These are phyloP conservation scores for Fusarium setosum DNA, from an alignment of 2,329 filamentous ascomycete genomes.

Conservation along the genomic window DNA sequence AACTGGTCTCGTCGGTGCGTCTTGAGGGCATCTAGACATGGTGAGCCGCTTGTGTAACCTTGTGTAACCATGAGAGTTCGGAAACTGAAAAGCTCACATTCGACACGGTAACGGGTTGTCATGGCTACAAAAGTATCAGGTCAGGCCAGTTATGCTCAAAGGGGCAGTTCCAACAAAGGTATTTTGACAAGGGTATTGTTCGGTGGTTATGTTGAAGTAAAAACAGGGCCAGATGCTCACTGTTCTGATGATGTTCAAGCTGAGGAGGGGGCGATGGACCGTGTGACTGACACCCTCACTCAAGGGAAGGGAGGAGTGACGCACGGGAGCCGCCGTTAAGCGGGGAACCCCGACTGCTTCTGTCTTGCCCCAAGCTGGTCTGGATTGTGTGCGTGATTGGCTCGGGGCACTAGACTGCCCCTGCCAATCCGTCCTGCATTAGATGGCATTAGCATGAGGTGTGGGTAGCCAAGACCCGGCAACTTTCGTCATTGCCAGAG, in stretches of 20 bases:
- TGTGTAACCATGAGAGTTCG: conserved; percentile 17
- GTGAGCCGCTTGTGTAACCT: conserved; percentile 27
- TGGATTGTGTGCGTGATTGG: conserved; percentile 26
- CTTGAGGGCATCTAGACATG: conserved; percentile 69
- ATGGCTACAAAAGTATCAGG: conserved; percentile 53
- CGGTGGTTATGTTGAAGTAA: no score
- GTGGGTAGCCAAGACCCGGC: neutral
- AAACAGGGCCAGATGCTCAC: neutral
- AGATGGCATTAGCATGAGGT: neutral
- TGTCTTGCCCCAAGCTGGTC: conserved; percentile 33
- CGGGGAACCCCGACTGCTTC: conserved; percentile 38
- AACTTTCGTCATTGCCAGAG: conserved; percentile 13
- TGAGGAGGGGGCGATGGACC: conserved; percentile 13
- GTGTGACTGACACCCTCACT: conserved; percentile 30
- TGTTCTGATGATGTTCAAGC: conserved; percentile 8
- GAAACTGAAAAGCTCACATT: conserved; percentile 64
- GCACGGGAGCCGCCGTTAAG: conserved; percentile 40
- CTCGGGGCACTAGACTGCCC: conserved; percentile 8
- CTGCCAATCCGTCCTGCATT: conserved; percentile 28
- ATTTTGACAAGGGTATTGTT: no score
- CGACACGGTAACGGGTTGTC: conserved; percentile 76
- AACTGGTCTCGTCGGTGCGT: conserved; percentile 93
- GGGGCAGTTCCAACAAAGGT: no score
- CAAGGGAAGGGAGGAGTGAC: no score
- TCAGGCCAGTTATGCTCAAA: no score